Evolutionary conservation across 805 yeast species (phyloP).

Genomic region (Kuraishia hungarica): DNA sequence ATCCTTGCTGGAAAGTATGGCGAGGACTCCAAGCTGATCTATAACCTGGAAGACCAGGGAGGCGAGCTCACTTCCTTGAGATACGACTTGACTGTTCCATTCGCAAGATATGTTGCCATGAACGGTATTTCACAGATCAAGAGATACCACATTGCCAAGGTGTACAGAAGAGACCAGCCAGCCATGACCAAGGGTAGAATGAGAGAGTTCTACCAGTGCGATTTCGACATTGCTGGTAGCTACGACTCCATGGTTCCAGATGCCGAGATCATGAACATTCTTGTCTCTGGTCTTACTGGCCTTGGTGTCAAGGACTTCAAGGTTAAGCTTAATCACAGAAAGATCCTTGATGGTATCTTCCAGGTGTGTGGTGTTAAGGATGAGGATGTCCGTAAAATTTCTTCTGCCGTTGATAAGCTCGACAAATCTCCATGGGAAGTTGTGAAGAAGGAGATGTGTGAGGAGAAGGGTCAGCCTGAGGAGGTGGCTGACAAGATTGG

Average conservation of each 20-base stretch:
- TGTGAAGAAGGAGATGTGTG: conserved; percentile 86
- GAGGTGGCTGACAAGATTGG: conserved; percentile 93
- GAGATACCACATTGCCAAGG: conserved; percentile 96
- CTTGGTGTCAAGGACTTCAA: conserved; percentile 87
- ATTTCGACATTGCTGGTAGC: conserved; percentile 90
- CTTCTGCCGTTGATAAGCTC: conserved; percentile 93
- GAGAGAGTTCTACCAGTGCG: conserved; percentile 99
- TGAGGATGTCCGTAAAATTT: conserved; percentile 87
- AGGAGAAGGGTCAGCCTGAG: conserved; percentile 82
- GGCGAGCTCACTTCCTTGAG: conserved; percentile 94
- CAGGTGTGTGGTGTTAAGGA: conserved; percentile 90
- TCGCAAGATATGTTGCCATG: conserved; percentile 96
- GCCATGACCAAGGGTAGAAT: conserved; percentile 99
- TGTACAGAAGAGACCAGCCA: conserved; percentile 98
- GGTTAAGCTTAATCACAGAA: conserved; percentile 90
- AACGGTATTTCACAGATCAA: conserved; percentile 85
- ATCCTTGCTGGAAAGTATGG: conserved; percentile 96
- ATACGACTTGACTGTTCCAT: conserved; percentile 96
- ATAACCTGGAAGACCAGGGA: conserved; percentile 96
- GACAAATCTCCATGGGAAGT: conserved; percentile 95
- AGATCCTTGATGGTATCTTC: conserved; percentile 92
- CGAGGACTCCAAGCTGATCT: conserved; percentile 94
- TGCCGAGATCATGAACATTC: conserved; percentile 74
- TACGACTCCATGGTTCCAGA: conserved; percentile 96
- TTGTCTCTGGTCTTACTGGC: conserved; percentile 76